phyloP scores from a whole-genome alignment of 148 eudicot species.

The Nepenthes gracilis region DNA sequence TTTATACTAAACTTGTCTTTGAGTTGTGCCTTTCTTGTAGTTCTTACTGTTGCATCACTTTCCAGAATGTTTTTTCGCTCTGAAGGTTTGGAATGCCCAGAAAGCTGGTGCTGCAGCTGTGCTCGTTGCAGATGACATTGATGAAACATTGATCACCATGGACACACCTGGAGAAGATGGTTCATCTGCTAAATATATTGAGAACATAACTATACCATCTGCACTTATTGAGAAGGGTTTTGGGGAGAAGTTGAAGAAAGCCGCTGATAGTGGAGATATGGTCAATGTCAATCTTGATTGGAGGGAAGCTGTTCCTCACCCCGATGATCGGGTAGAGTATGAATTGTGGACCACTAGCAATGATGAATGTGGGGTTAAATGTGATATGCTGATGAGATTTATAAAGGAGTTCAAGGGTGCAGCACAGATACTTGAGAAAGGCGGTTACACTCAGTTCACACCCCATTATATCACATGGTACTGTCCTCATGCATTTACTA shows the following conservation, averaged over 20 bases:
- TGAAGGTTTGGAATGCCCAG: conserved; percentile 35
- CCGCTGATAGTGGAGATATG: conserved; percentile 19
- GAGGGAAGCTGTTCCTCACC: conserved; percentile 27
- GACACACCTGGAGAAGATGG: conserved; percentile 25
- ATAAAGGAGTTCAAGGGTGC: conserved; percentile 23
- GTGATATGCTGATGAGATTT: conserved; percentile 18
- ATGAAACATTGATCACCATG: conserved; percentile 30
- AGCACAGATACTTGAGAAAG: conserved; percentile 23
- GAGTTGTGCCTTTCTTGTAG: too few species aligned
- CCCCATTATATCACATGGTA: conserved; percentile 30
- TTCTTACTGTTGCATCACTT: not conserved
- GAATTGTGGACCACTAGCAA: conserved; percentile 30
- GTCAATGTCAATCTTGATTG: conserved; percentile 31
- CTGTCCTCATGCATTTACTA: conserved; percentile 19
- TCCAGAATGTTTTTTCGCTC: conserved; percentile 25
- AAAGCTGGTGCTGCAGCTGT: conserved; percentile 23
- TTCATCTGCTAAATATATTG: conserved; percentile 12
- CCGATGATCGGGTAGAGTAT: conserved; percentile 25
- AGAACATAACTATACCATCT: conserved; percentile 23
- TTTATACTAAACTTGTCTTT: too few species aligned
- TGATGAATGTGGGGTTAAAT: conserved; percentile 27
- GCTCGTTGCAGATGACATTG: conserved; percentile 24
- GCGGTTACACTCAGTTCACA: conserved; percentile 24
- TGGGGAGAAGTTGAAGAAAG: conserved; percentile 23
- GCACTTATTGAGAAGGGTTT: conserved; percentile 20